Percentiles rank a stretch among this genome's conserved stretches.
These are phyloP conservation scores for Cucumis sativus DNA, from an alignment of 306 rosid species.

Conservation along the genomic window DNA sequence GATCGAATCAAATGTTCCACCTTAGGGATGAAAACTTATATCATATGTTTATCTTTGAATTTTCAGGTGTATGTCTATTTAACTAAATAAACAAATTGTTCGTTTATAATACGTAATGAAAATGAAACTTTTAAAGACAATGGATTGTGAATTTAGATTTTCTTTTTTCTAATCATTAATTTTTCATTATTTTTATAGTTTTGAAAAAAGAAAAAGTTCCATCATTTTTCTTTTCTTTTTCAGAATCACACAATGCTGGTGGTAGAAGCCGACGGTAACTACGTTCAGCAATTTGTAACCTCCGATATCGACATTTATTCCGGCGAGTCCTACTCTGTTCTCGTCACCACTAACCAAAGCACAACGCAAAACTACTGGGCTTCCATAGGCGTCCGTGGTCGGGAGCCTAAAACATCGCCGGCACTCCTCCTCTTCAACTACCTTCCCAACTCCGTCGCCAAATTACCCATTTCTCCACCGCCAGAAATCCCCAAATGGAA, in stretches of 20 bases:
- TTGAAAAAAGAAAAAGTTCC: too few species aligned
- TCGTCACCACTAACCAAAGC: slow-evolving; percentile 50
- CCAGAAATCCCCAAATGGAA: slow-evolving; percentile 52
- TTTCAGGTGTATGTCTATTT: too few species aligned
- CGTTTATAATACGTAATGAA: too few species aligned
- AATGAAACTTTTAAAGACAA: too few species aligned
- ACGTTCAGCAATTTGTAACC: slow-evolving; percentile 42
- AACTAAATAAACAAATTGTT: too few species aligned
- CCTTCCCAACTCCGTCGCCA: slow-evolving; percentile 29
- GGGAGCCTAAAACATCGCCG: slow-evolving; percentile 45
- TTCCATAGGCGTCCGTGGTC: slow-evolving; percentile 48
- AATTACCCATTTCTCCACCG: slow-evolving; percentile 49
- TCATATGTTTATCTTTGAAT: too few species aligned
- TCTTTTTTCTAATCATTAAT: too few species aligned
- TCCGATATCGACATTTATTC: slow-evolving; percentile 75
- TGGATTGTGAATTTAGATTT: too few species aligned
- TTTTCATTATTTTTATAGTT: too few species aligned
- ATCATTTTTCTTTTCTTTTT: not conserved
- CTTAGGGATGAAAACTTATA: too few species aligned
- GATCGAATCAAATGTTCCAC: too few species aligned
- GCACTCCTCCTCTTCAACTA: slow-evolving; percentile 54
- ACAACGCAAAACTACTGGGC: slow-evolving; percentile 64
- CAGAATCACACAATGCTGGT: slow-evolving; percentile 68
- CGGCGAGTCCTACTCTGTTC: slow-evolving; percentile 71
- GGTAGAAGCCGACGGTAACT: slow-evolving; percentile 85